Evolutionary conservation across 2,329 filamentous ascomycete species (phyloP), one percentile per base, ranked within the genome.

Genomic region (Aureobasidium leucospermi): DNA sequence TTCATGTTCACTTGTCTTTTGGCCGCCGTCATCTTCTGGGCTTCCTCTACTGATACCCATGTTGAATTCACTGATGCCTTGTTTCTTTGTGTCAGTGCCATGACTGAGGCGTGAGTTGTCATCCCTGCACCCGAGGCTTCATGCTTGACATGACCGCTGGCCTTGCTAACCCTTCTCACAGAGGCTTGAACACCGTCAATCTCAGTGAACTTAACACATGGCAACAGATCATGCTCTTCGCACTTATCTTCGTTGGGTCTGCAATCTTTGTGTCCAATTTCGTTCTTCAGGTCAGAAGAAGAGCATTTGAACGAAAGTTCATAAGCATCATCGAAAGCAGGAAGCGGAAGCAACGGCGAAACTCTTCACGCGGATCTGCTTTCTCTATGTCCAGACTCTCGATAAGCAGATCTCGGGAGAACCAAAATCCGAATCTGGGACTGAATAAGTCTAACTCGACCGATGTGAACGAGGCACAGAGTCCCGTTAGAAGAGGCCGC

Each of bases 231-330:
- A 71, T 87, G 41, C 75, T 90, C 9, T 87, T 85, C 65, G 61
- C 85, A 3, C 74, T 88, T 43, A 85, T 89, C 62, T 75, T 89
- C 47, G 68, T 87, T 6, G 87, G 87, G 1, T 85, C 84, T 58
- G 77, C 82, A 11, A 82, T 89, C n/a, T 83, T 85, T 67, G 83
- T 89, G 1, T 86, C 82, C 1, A 81, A 82, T 36, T 83, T 81
- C 63, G 86, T 87, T 2, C 79, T 89, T 3, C 71, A 80, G 48
- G 78, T 85, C 7, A 76, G 86, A 41, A 83, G 80, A 65, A 74
- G 76, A 60, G 83, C 82, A 10, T 89, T 89, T 64, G 81, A 87
- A 69, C 76, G 74, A 60, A 80, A 82, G 19, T 84, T 88, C 61
- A 73, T 79, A 59, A 72, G 76, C 45, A 76, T 87, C 59, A 78